A percentile compares a stretch with the other conserved stretches of the same genome.
These are phyloP conservation scores for Alternaria sp. DNA, from an alignment of 2,329 filamentous ascomycete genomes.

Conservation along the genomic window DNA sequence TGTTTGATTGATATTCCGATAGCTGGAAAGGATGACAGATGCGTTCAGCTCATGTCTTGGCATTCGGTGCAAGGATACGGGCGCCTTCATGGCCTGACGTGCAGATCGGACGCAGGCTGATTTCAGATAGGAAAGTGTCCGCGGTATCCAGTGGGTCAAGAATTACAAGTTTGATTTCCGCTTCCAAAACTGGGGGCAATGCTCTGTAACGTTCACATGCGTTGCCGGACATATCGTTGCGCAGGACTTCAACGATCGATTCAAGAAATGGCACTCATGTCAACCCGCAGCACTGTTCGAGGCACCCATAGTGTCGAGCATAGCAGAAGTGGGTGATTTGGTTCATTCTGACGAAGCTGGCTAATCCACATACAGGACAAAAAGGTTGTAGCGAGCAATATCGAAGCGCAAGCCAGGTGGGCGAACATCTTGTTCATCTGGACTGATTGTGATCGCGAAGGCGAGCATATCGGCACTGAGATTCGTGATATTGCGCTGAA, in stretches of 20 bases:
- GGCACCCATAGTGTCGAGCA: conserved; percentile 72
- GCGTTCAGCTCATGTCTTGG: not conserved
- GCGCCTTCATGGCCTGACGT: not conserved
- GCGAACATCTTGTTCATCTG: conserved; percentile 87
- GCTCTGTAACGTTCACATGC: conserved; percentile 89
- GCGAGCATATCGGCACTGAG: conserved; percentile 93
- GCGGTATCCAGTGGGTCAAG: conserved; percentile 78
- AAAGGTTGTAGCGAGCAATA: conserved; percentile 81
- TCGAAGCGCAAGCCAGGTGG: conserved; percentile 76
- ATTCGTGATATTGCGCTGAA: conserved; percentile 81
- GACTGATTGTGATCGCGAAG: conserved; percentile 98
- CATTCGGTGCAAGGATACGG: not conserved
- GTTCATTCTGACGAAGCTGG: not conserved
- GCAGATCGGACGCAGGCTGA: conserved; percentile 13
- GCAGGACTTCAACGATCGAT: conserved; percentile 76
- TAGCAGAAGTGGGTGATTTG: conserved; percentile 64
- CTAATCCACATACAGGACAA: conserved; percentile 66
- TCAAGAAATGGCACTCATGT: conserved; percentile 81
- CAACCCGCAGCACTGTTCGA: conserved; percentile 81
- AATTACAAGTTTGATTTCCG: conserved; percentile 93
- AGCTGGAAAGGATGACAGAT: not conserved
- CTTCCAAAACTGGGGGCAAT: conserved; percentile 84
- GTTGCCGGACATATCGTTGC: conserved; percentile 86
- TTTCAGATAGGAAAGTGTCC: conserved; percentile 66
- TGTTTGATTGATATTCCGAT: not conserved